These are phyloP conservation scores for Funneliformis geosporum DNA, from an alignment of 192 early-diverging fungal species.

Conservation along the genomic window DNA sequence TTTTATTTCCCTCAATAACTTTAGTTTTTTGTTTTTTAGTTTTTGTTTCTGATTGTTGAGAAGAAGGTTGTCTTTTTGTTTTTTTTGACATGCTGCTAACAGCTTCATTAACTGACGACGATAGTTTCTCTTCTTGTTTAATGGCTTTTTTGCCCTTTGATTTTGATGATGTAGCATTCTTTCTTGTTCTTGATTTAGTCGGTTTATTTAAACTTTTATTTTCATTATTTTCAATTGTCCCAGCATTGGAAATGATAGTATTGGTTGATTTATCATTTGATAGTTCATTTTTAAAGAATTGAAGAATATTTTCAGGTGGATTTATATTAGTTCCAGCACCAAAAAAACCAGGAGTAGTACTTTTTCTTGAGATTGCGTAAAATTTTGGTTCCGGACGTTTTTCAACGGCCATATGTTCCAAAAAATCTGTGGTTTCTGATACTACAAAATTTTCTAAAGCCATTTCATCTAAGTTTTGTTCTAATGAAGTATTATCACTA, in stretches of 20 bases:
- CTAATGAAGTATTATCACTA: not conserved
- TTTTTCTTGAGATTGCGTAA: slow-evolving; percentile 2
- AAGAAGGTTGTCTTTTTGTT: not conserved
- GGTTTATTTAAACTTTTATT: not conserved
- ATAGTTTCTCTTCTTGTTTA: not conserved
- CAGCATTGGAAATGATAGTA: not conserved
- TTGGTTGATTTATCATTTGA: not conserved
- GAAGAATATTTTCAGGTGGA: not conserved
- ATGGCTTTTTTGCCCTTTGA: not conserved
- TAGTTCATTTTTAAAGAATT: not conserved
- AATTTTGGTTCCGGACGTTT: slow-evolving; percentile 4
- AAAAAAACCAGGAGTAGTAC: not conserved
- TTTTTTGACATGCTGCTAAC: not conserved
- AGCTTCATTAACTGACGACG: not conserved
- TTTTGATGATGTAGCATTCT: slow-evolving; percentile 1
- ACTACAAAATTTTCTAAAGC: slow-evolving; percentile 15
- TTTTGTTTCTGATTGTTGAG: not conserved
- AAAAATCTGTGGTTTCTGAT: slow-evolving; percentile 4
- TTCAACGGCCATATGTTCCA: slow-evolving; percentile 2
- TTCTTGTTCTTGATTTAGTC: not conserved
- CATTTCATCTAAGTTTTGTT: not conserved
- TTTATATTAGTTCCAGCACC: not conserved
- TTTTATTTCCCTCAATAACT: not conserved
- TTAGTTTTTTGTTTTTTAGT: not conserved
- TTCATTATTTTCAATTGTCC: not conserved